These are phyloP conservation scores for Ajuga chamaepitys DNA, from an alignment of 257 asterid species.

Conservation along the genomic window DNA sequence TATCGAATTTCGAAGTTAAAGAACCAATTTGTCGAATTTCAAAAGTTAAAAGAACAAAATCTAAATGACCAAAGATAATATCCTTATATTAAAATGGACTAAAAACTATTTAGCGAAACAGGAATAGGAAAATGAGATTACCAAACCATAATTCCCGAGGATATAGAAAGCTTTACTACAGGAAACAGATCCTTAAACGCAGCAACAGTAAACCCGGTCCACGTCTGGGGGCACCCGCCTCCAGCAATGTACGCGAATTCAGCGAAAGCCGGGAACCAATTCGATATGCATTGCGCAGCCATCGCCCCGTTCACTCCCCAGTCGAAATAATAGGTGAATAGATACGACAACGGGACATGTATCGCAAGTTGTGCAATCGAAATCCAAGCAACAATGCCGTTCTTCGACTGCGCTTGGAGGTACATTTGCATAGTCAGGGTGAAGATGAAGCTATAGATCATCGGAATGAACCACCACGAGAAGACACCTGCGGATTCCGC, in stretches of 20 bases:
- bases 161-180: conserved; percentile 44
- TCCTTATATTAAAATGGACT: no score
- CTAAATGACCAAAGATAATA: no score
- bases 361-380: conserved; percentile 33
- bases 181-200: conserved; percentile 52
- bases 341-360: conserved; percentile 56
- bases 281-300: conserved; percentile 43
- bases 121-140: neutral
- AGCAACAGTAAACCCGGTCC: conserved; percentile 39
- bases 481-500: conserved; percentile 42
- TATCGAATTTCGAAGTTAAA: no score
- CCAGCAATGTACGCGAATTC: conserved; percentile 31
- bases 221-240: conserved; percentile 56
- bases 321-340: conserved; percentile 29
- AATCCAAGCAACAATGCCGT: conserved; percentile 48
- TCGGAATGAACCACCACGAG: conserved; percentile 64
- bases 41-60: no score
- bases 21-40: no score
- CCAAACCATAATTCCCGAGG: conserved; percentile 66
- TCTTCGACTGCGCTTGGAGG: conserved; percentile 74
- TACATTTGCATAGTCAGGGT: conserved; percentile 64
- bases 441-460: conserved; percentile 44
- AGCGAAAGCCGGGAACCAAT: conserved; percentile 37
- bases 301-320: conserved; percentile 65
- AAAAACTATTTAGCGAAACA: neutral